phyloP scores from a whole-genome alignment of 148 eudicot species.

The Pouteria glomerata region DNA sequence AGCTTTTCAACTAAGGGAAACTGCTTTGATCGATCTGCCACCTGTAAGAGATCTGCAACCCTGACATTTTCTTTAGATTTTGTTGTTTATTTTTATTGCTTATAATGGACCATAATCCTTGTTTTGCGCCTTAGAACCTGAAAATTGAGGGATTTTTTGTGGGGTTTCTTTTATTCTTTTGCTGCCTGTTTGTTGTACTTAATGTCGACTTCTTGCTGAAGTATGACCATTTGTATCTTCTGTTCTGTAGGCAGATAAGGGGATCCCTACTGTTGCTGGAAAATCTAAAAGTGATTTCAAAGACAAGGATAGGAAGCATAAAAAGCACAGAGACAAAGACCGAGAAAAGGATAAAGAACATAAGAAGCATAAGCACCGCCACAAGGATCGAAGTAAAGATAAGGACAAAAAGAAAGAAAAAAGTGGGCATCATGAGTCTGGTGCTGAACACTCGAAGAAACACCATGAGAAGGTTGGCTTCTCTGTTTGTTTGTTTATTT shows the following conservation, averaged over 20 bases:
- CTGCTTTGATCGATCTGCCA: slow-evolving; percentile 69
- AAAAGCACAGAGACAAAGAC: slow-evolving; percentile 77
- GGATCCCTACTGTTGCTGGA: slow-evolving; percentile 71
- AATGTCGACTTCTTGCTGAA: slow-evolving; percentile 5
- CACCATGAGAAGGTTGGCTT: slow-evolving; percentile 95
- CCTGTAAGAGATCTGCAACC: slow-evolving; percentile 37
- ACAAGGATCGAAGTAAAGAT: slow-evolving; percentile 88
- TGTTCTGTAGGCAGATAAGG: slow-evolving; percentile 69
- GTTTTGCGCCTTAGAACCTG: background rate
- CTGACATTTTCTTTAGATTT: background rate
- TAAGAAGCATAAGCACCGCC: slow-evolving; percentile 94
- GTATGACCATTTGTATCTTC: slow-evolving; percentile 8
- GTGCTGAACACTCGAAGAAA: slow-evolving; percentile 72
- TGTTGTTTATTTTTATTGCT: background rate
- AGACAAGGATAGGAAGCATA: slow-evolving; percentile 90
- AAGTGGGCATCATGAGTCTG: slow-evolving; percentile 68
- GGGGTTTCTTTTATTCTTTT: background rate
- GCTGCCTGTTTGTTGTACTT: background rate
- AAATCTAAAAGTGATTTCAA: slow-evolving; percentile 73
- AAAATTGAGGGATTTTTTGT: background rate
- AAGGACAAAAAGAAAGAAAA: slow-evolving; percentile 85
- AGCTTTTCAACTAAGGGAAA: slow-evolving; percentile 80
- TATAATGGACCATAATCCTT: background rate
- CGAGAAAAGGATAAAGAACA: slow-evolving; percentile 90
- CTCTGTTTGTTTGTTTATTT: too few species aligned